Conservation (phyloP, 768 basidiomycete genomes). For the Panaeolus cyanescens region DNA sequence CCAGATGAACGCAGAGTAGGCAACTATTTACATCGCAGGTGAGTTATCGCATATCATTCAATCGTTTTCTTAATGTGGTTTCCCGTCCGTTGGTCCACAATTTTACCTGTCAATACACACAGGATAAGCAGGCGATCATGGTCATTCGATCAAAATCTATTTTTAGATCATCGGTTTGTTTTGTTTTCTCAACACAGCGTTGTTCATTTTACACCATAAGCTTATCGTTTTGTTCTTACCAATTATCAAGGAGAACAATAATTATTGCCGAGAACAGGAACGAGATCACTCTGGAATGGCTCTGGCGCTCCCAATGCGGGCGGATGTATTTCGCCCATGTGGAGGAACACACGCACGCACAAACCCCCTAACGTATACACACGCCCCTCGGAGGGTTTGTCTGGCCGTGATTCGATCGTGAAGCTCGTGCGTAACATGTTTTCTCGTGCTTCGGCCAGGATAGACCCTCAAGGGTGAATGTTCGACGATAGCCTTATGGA, state of each 20-base stretch:
- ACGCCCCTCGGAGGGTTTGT: background rate
- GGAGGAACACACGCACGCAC: background rate
- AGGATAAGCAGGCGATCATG: background rate
- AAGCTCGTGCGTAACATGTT: constrained; percentile 1
- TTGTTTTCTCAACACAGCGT: background rate
- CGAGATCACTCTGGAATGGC: background rate
- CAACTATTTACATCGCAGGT: background rate
- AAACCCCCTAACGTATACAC: background rate
- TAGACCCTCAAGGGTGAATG: background rate
- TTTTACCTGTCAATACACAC: background rate
- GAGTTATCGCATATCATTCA: background rate
- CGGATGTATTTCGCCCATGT: background rate
- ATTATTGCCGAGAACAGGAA: background rate
- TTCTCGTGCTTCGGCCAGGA: background rate
- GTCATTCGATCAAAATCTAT: background rate
- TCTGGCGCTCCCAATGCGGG: background rate
- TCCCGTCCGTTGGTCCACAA: background rate
- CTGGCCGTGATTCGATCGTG: background rate
- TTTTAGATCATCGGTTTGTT: background rate
- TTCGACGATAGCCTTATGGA: background rate
- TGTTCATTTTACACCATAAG: background rate
- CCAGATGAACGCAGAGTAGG: background rate
- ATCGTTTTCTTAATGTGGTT: background rate
- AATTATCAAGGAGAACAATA: background rate
- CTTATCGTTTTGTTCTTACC: background rate